These are phyloP conservation scores for Epichloe aotearoae DNA, from an alignment of 2,329 filamentous ascomycete genomes.

Conservation along the genomic window DNA sequence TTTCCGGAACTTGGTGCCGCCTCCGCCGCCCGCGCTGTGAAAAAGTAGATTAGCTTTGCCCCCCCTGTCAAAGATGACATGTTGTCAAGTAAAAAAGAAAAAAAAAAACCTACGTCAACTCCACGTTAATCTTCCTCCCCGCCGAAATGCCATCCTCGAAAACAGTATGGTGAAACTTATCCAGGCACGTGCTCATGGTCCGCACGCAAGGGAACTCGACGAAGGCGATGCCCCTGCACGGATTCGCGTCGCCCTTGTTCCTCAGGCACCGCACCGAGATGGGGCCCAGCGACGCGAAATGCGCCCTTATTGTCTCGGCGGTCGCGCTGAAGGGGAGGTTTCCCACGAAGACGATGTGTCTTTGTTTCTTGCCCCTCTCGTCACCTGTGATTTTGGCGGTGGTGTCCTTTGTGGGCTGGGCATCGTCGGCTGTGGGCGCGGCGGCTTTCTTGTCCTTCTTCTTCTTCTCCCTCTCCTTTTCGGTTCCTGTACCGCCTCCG, in stretches of 20 bases:
- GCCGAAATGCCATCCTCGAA: conserved; percentile 46
- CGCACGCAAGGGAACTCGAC: conserved; percentile 80
- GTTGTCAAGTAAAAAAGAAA: not conserved
- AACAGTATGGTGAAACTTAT: conserved; percentile 75
- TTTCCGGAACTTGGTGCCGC: conserved; percentile 57
- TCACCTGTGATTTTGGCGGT: conserved; percentile 1
- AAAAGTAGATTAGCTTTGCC: not conserved
- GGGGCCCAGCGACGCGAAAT: conserved; percentile 59
- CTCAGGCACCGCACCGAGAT: conserved; percentile 51
- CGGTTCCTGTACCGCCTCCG: conserved; percentile 13
- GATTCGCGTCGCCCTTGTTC: conserved; percentile 43
- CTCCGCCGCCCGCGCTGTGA: conserved; percentile 69
- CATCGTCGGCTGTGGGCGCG: too few relatives aligned
- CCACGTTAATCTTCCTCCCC: conserved; percentile 76
- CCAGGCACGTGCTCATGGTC: conserved; percentile 84
- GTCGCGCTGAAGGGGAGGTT: conserved; percentile 84
- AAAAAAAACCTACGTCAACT: conserved; percentile 56
- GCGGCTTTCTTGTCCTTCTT: conserved; percentile 8
- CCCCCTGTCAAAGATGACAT: too few relatives aligned
- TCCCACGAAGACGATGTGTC: conserved; percentile 33
- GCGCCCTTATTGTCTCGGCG: conserved; percentile 50
- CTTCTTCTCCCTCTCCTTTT: conserved; percentile 11
- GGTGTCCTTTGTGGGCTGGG: conserved; percentile 2
- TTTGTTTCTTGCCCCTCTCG: conserved; percentile 14
- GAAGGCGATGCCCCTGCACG: conserved; percentile 69